Evolutionary conservation across 306 rosid genomes (phyloP).

Genomic region (Pueraria montana): DNA sequence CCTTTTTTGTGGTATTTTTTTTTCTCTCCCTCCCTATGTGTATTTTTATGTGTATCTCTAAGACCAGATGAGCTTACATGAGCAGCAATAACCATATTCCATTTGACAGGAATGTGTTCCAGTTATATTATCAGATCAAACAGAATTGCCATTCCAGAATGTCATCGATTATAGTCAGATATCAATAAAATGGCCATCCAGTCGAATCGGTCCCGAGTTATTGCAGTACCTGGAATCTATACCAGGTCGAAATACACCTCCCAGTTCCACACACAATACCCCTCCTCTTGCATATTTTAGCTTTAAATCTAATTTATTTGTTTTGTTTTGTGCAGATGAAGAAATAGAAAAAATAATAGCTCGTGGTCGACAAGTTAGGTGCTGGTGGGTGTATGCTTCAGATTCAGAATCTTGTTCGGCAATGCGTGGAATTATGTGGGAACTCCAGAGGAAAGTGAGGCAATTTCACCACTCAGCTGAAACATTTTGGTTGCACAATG

Average conservation of each 20-base stretch:
- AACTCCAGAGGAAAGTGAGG: conserved; percentile 93
- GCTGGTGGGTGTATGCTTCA: conserved; percentile 75
- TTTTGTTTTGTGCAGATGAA: conserved; percentile 61
- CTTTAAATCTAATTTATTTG: not conserved
- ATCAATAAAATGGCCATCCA: conserved; percentile 98
- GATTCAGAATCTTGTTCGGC: conserved; percentile 89
- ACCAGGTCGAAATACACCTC: conserved; percentile 69
- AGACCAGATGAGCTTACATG: not conserved
- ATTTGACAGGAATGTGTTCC: conserved; percentile 91
- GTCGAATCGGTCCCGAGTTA: conserved; percentile 77
- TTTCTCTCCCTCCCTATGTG: conserved; percentile 18
- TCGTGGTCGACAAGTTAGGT: conserved; percentile 77
- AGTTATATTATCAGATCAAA: conserved; percentile 86
- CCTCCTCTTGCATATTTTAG: not conserved
- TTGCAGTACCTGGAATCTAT: conserved; percentile 91
- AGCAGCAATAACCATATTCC: conserved; percentile 41
- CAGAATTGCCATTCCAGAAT: conserved; percentile 94
- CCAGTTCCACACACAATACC: conserved; percentile 18
- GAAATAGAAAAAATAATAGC: conserved; percentile 75
- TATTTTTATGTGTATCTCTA: not conserved
- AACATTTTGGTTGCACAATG: conserved; percentile 96
- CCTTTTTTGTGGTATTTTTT: conserved; percentile 91
- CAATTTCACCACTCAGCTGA: conserved; percentile 90
- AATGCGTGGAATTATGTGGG: conserved; percentile 92
- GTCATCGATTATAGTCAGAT: conserved; percentile 85